Conservation (phyloP, 1,139 yeast genomes). For the Cylindricascospora bacillispora region DNA sequence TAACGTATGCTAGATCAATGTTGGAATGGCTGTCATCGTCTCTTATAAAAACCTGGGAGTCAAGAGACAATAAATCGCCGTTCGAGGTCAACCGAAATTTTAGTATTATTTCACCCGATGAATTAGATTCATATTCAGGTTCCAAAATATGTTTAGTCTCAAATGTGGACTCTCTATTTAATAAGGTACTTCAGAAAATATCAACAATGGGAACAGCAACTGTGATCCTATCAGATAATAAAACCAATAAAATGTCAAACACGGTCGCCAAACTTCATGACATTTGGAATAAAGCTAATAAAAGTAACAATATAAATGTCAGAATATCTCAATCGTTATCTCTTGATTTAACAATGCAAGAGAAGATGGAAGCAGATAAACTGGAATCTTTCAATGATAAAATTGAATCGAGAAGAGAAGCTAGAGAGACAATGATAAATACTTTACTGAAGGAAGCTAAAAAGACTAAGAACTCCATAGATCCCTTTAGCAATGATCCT, state of each 20-base stretch:
- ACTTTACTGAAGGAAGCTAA: constrained; percentile 11
- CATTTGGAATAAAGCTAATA: constrained; percentile 42
- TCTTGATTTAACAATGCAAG: constrained; percentile 13
- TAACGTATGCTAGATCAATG: constrained; percentile 78
- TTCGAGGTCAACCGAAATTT: constrained; percentile 45
- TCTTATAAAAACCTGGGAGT: constrained; percentile 72
- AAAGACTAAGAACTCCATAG: constrained; percentile 7
- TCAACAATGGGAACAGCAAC: constrained; percentile 58
- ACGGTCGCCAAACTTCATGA: constrained; percentile 30
- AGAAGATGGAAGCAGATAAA: too few species aligned
- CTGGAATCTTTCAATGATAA: constrained; percentile 35
- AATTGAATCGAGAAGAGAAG: constrained; percentile 30
- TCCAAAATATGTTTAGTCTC: constrained; percentile 78
- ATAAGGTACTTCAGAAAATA: constrained; percentile 33
- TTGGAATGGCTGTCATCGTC: constrained; percentile 90
- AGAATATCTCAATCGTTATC: background rate
- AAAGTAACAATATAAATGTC: constrained; percentile 20
- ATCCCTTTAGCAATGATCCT: constrained; percentile 4
- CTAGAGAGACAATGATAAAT: constrained; percentile 21
- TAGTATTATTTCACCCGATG: constrained; percentile 47
- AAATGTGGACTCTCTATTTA: constrained; percentile 38
- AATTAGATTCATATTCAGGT: constrained; percentile 43
- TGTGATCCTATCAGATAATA: constrained; percentile 42
- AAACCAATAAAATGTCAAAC: constrained; percentile 3
- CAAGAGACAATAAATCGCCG: constrained; percentile 51